Percentiles rank a stretch among this genome's conserved stretches.
Evolutionary conservation across 176 grass and related monocot genomes (phyloP).

Genomic region (Stipa capillata): DNA sequence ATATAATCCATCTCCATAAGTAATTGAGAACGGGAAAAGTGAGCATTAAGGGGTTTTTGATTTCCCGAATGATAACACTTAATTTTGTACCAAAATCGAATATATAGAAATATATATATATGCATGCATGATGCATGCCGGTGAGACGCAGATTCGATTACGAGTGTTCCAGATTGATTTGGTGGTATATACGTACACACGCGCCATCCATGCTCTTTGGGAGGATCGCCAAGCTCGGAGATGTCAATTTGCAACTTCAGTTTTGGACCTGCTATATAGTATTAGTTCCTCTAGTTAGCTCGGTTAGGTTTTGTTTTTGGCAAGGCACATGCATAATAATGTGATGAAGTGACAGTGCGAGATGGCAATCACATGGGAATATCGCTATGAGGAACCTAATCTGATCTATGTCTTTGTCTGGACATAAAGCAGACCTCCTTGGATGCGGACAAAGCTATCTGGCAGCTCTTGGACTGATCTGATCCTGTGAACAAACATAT

Average conservation of each 20-base stretch:
- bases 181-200: not conserved
- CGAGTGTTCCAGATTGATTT: not conserved
- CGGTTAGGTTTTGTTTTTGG: not conserved
- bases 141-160: too few relatives aligned
- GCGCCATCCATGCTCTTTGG: not conserved
- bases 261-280: not conserved
- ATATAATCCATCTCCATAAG: too few relatives aligned
- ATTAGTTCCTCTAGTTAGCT: not conserved
- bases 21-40: not conserved
- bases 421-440: constrained; percentile 17
- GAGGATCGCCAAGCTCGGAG: not conserved
- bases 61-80: too few relatives aligned
- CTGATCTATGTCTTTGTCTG: constrained; percentile 43
- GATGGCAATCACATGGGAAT: constrained; percentile 40
- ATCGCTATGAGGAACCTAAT: constrained; percentile 30
- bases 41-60: not conserved
- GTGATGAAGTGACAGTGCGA: not conserved
- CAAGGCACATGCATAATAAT: not conserved
- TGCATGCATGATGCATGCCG: too few relatives aligned
- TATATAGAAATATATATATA: too few relatives aligned
- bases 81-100: not conserved
- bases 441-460: constrained; percentile 27
- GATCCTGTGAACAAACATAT: not conserved
- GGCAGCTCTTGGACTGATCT: constrained; percentile 16
- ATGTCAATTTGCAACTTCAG: not conserved